phyloP scores from a whole-genome alignment of 1,284 basidiomycete genomes.

The Pseudozyma thailandica region DNA sequence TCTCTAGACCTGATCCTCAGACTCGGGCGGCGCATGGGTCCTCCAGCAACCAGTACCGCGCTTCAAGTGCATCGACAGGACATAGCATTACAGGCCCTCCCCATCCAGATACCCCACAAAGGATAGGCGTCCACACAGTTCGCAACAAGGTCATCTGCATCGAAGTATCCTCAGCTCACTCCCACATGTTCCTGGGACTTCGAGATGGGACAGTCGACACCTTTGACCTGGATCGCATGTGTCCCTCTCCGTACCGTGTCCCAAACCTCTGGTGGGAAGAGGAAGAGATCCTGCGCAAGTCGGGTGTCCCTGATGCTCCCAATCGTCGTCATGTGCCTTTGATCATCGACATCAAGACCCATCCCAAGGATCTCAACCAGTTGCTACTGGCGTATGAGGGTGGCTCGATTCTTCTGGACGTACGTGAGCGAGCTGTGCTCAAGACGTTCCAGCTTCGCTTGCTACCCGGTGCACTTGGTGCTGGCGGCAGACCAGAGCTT shows the following conservation, averaged over 20 bases:
- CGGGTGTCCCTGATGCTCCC: conserved; percentile 72
- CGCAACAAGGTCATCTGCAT: conserved; percentile 71
- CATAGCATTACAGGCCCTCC: conserved; percentile 47
- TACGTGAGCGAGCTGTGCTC: conserved; percentile 55
- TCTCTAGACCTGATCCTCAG: conserved; percentile 71
- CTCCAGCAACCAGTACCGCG: conserved; percentile 39
- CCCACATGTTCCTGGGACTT: conserved; percentile 75
- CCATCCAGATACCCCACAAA: conserved; percentile 55
- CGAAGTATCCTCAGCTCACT: conserved; percentile 78
- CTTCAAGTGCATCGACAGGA: conserved; percentile 35
- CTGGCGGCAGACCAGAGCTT: conserved; percentile 71
- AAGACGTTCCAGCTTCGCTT: conserved; percentile 59
- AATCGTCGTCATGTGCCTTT: conserved; percentile 68
- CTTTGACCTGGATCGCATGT: conserved; percentile 68
- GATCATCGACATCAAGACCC: conserved; percentile 70
- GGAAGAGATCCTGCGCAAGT: conserved; percentile 74
- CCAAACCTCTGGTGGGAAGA: conserved; percentile 77
- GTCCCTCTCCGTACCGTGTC: conserved; percentile 64
- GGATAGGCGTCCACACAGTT: conserved; percentile 52
- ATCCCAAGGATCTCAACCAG: conserved; percentile 83
- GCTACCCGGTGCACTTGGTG: conserved; percentile 59
- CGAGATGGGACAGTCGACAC: conserved; percentile 70
- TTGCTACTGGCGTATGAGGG: conserved; percentile 85
- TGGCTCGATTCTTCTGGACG: conserved; percentile 67
- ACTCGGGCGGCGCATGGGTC: conserved; percentile 44